Evolutionary conservation across 2,329 filamentous ascomycete genomes (phyloP), one percentile per base, ranked within the genome.

Genomic region (Claviceps africana): DNA sequence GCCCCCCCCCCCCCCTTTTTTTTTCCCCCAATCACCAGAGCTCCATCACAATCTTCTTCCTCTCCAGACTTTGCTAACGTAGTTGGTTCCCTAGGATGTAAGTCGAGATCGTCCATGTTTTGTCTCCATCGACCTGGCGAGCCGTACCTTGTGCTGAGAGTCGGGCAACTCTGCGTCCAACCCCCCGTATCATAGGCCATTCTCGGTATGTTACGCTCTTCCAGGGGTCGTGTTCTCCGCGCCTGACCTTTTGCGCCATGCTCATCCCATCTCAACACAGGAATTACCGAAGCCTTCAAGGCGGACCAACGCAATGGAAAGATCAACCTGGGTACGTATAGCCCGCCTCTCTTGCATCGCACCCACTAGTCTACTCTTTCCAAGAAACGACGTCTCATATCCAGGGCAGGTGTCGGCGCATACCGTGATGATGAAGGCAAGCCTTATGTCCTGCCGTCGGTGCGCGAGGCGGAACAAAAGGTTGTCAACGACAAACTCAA

Each of bases 201-300:
- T 74, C 77, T 89, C 54, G 85, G 83, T 86, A 78, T 62, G 77
- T 56, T 52, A 53, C 47, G 54, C 55, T 40, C 52, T 5, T 45
- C 25, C 42, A 25, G 31, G 35, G 7, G 15, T 15, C 11, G 15
- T 33, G 1, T 4, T 45, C 28, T 22, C 1, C 11, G 35, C 39
- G 28, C 10, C 28, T 17, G 9, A 22, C 8, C 13, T 50, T 44
- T 55, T 54, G 48, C 52, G 37, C 43, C 62, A 65, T 62, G 64
- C 56, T 54, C 3, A 30, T 22, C 25, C 2, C 43, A 45, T 50
- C 30, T 7, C 28, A 48, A 51, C 50, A 22, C 59, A 84, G 85
- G 87, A 69, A 89, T 98, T 73, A 97, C 93, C 57, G 93, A 98
- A 76, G 93, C 93, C 56, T 98, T 93, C 86, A 98, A 97, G 80